Evolutionary conservation across 1,284 basidiomycete species (phyloP).

Genomic region (Dichomitus squalens): DNA sequence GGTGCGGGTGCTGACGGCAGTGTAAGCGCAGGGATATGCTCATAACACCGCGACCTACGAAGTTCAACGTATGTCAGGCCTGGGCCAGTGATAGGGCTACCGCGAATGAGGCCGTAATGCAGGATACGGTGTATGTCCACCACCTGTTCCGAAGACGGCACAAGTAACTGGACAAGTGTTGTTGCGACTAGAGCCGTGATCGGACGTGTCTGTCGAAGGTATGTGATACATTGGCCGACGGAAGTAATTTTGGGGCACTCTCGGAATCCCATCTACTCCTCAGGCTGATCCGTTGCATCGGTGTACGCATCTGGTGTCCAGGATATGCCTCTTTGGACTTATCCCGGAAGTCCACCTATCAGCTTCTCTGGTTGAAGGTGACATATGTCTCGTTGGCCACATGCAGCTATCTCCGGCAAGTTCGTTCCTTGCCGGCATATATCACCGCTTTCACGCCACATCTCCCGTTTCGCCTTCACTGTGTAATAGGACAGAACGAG

Average conservation of each 20-base stretch:
- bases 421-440: neutral
- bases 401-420: neutral
- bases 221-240: neutral
- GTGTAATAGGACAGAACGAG: neutral
- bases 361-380: neutral
- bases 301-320: neutral
- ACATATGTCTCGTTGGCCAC: neutral
- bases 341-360: neutral
- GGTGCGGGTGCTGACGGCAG: neutral
- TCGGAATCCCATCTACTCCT: neutral
- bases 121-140: neutral
- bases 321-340: conserved; percentile 1
- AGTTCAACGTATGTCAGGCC: neutral
- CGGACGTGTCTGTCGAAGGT: neutral
- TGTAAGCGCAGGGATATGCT: neutral
- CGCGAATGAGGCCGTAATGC: neutral
- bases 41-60: neutral
- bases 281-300: neutral
- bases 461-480: neutral
- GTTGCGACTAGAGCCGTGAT: neutral
- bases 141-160: neutral
- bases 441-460: neutral
- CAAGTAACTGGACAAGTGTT: neutral
- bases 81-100: neutral
- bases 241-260: neutral